Conservation (phyloP, 169 alveolate genomes). For the Plasmodium coatneyi region DNA sequence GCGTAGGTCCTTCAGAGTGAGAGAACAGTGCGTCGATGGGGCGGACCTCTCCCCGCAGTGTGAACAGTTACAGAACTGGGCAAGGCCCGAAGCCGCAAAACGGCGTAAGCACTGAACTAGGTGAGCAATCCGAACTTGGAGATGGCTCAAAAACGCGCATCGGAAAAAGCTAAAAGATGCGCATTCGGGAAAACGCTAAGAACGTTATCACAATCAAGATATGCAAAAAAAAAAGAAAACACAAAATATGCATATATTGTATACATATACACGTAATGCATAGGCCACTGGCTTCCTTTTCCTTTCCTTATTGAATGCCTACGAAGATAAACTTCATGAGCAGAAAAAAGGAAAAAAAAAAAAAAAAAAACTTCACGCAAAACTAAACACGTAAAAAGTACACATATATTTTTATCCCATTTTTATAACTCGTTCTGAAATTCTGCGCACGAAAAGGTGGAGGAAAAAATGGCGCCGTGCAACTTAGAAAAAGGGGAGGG, state of each 20-base stretch:
- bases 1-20: not conserved
- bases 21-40: not conserved
- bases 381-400: not conserved
- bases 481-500: not conserved
- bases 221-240: not conserved
- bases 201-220: not conserved
- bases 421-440: not conserved
- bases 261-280: not conserved
- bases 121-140: not conserved
- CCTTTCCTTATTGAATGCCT: not conserved
- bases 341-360: conserved; percentile 2
- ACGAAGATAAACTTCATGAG: not conserved
- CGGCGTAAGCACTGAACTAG: not conserved
- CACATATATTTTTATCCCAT: not conserved
- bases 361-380: not conserved
- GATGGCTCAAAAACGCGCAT: not conserved
- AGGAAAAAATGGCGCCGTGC: not conserved
- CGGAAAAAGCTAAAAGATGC: not conserved
- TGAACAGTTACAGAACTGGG: not conserved
- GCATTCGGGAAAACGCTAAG: not conserved
- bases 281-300: not conserved
- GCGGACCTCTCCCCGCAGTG: not conserved
- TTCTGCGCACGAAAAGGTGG: not conserved
- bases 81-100: not conserved
- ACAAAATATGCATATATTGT: not conserved